Evolutionary conservation across 371 early-diverging fungal species (phyloP).

Genomic region (Gilbertella persicaria): DNA sequence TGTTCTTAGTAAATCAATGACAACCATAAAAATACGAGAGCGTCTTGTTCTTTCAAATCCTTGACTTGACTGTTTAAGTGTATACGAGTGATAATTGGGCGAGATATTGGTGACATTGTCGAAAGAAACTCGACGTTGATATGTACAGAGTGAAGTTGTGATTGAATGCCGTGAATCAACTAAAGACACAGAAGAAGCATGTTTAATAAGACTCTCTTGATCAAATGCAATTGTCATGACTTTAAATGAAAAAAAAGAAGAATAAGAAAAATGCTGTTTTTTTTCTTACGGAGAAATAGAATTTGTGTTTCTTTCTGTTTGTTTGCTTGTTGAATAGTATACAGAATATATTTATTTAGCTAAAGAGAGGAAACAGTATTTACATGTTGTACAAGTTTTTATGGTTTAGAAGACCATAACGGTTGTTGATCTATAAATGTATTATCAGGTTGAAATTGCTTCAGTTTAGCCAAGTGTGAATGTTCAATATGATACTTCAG

Average conservation of each 20-base stretch:
- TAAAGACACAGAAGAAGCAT: not conserved
- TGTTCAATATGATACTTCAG: slow-evolving; percentile 93
- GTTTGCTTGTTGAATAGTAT: not conserved
- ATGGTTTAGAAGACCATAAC: no score
- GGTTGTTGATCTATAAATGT: not conserved
- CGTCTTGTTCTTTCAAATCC: slow-evolving; percentile 19
- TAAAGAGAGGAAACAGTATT: not conserved
- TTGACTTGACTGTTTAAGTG: slow-evolving; percentile 18
- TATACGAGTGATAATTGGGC: slow-evolving; percentile 16
- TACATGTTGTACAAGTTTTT: not conserved
- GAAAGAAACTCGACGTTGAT: slow-evolving; percentile 32
- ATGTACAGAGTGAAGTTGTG: not conserved
- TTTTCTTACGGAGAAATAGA: no score
- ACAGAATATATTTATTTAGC: not conserved
- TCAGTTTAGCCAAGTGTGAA: slow-evolving; percentile 57
- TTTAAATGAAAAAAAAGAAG: not conserved
- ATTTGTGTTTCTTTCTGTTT: no score
- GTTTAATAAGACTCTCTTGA: not conserved
- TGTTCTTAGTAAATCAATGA: slow-evolving; percentile 23
- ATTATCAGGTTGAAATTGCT: slow-evolving; percentile 10
- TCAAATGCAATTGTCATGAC: not conserved
- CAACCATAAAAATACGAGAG: slow-evolving; percentile 27
- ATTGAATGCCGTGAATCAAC: slow-evolving; percentile 5
- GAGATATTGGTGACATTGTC: slow-evolving; percentile 21
- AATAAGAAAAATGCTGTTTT: not conserved